phyloP scores from a whole-genome alignment of 257 asterid genomes.

The Euphrasia confusa region DNA sequence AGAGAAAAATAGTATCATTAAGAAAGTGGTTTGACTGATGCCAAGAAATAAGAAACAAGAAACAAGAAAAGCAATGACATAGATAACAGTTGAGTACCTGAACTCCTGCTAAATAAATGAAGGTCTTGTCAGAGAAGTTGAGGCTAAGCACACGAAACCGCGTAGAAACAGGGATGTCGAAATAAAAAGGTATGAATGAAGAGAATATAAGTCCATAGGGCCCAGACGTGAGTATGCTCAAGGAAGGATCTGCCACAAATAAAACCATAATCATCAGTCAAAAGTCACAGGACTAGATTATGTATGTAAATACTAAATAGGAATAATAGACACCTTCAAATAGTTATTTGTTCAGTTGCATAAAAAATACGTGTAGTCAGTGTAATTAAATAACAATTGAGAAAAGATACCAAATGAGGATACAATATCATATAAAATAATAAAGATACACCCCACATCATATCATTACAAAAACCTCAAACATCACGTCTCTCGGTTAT shows the following conservation, averaged over 20 bases:
- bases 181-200: too few species aligned
- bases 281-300: constrained; percentile 3
- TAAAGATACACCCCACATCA: too few species aligned
- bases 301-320: neutral
- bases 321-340: neutral
- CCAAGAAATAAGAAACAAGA: too few species aligned
- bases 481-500: neutral
- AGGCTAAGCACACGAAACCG: constrained; percentile 66
- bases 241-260: too few species aligned
- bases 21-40: neutral
- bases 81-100: constrained; percentile 44
- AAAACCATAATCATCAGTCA: too few species aligned
- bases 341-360: neutral
- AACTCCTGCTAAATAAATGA: constrained; percentile 94
- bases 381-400: too few species aligned
- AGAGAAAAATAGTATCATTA: constrained; percentile 10
- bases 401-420: neutral
- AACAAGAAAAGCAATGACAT: constrained; percentile 1
- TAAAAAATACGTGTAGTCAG: neutral
- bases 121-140: constrained; percentile 94
- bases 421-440: too few species aligned
- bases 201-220: too few species aligned
- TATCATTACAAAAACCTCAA: neutral
- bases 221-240: too few species aligned
- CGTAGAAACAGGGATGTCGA: too few species aligned